phyloP scores from a whole-genome alignment of 2,329 filamentous ascomycete species.

The Botrytis fabae region DNA sequence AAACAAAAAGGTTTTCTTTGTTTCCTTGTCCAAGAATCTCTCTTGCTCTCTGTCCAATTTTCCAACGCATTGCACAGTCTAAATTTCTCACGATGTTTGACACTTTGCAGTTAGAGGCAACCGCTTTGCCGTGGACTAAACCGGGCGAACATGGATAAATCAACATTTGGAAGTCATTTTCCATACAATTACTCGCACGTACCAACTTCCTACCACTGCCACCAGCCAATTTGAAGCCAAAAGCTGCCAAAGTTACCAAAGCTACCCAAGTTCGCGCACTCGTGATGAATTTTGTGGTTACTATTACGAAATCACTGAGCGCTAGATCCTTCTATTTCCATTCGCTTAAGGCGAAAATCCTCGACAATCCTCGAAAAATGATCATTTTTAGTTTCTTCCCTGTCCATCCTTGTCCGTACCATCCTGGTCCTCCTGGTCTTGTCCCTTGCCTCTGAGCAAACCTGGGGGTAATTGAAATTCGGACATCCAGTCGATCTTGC shows the following conservation, averaged over 20 bases:
- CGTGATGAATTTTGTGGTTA: conserved; percentile 21
- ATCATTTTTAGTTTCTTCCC: conserved; percentile 1
- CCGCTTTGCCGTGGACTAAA: conserved; percentile 13
- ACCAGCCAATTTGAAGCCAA: background rate
- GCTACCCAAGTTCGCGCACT: conserved; percentile 1
- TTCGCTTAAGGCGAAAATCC: background rate
- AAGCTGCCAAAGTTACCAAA: background rate
- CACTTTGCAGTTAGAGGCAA: conserved; percentile 25
- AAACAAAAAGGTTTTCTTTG: conserved; percentile 2
- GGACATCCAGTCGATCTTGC: conserved; percentile 22
- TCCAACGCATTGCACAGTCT: background rate
- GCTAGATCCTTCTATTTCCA: conserved; percentile 9
- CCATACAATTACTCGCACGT: background rate
- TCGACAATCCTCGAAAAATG: conserved; percentile 7
- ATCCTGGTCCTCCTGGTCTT: background rate
- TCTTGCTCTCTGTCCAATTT: background rate
- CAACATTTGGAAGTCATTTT: conserved; percentile 1
- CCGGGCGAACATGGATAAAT: background rate
- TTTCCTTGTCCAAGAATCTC: background rate
- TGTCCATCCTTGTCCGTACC: background rate
- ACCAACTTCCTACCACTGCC: background rate
- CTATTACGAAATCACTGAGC: conserved; percentile 18
- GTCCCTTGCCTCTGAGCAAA: conserved; percentile 17
- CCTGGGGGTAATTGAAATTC: conserved; percentile 26
- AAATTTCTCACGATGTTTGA: conserved; percentile 19